Percentiles rank a stretch among this genome's conserved stretches.
Evolutionary conservation across 768 basidiomycete genomes (phyloP).

Genomic region (Pleurotus eryngii): DNA sequence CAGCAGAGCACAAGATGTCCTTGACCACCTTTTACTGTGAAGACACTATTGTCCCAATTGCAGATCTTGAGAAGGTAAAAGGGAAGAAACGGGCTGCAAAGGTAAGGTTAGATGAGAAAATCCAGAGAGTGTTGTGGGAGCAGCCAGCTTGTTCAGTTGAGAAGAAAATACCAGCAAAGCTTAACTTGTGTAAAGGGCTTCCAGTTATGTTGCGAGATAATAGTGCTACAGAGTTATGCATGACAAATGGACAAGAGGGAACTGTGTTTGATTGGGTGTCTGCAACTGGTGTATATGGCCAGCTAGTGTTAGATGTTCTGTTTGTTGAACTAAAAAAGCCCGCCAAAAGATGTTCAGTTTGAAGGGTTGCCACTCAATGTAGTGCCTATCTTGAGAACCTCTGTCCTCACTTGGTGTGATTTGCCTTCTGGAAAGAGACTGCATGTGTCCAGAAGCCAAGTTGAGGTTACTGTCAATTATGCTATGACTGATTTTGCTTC

Average conservation of each 20-base stretch:
- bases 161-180: constrained; percentile 21
- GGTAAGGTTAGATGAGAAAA: too few relatives aligned
- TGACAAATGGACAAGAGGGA: constrained; percentile 13
- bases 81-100: too few relatives aligned
- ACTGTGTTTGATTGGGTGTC: constrained; percentile 6
- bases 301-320: constrained; percentile 10
- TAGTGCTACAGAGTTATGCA: constrained; percentile 26
- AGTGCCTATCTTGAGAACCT: constrained; percentile 14
- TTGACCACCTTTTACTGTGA: constrained; percentile 25
- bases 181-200: constrained; percentile 27
- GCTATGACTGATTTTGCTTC: constrained; percentile 32
- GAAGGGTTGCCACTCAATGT: constrained; percentile 14
- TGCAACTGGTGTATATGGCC: neutral
- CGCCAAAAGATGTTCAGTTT: constrained; percentile 8
- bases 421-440: constrained; percentile 14
- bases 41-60: constrained; percentile 12
- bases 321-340: constrained; percentile 12
- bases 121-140: too few relatives aligned
- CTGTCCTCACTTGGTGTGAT: constrained; percentile 3
- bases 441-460: constrained; percentile 18
- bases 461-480: constrained; percentile 24
- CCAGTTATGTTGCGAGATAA: constrained; percentile 31
- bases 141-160: too few relatives aligned
- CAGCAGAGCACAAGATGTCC: constrained; percentile 21
- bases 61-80: neutral